Conservation (phyloP, 2,329 filamentous ascomycete genomes). For the Cladosporium sp. region DNA sequence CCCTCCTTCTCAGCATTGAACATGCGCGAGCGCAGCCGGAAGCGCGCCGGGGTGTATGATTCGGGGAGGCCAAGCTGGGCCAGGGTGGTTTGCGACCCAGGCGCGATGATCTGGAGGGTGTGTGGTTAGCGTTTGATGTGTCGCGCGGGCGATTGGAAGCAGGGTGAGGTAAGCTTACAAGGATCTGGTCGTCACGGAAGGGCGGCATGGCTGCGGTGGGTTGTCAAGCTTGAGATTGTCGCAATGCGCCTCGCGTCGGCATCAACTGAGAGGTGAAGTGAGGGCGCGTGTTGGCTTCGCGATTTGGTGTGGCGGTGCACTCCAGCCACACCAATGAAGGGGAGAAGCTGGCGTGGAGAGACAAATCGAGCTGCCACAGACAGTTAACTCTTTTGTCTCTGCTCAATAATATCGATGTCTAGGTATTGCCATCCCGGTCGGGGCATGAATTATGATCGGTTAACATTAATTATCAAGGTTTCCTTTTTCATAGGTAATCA, state of each 20-base stretch:
- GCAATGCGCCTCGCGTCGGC: constrained; percentile 3
- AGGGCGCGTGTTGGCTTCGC: constrained; percentile 9
- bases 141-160: not conserved
- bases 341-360: not conserved
- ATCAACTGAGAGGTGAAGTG: constrained; percentile 1
- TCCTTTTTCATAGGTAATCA: too few relatives aligned
- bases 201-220: constrained; percentile 31
- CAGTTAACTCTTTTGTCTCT: not conserved
- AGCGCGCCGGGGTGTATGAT: constrained; percentile 84
- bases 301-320: not conserved
- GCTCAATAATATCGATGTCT: too few relatives aligned
- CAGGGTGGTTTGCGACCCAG: constrained; percentile 84
- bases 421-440: too few relatives aligned
- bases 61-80: constrained; percentile 88
- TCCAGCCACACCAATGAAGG: not conserved
- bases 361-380: not conserved
- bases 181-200: constrained; percentile 39
- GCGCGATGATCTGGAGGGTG: constrained; percentile 61
- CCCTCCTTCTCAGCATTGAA: constrained; percentile 76
- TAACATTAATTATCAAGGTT: too few relatives aligned
- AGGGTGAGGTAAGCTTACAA: constrained; percentile 26
- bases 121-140: constrained; percentile 15
- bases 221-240: not conserved
- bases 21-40: constrained; percentile 90
- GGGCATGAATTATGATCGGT: too few relatives aligned